These are phyloP conservation scores for Diacronema lutheri DNA, from an alignment of 78 protist genomes.

Conservation along the genomic window DNA sequence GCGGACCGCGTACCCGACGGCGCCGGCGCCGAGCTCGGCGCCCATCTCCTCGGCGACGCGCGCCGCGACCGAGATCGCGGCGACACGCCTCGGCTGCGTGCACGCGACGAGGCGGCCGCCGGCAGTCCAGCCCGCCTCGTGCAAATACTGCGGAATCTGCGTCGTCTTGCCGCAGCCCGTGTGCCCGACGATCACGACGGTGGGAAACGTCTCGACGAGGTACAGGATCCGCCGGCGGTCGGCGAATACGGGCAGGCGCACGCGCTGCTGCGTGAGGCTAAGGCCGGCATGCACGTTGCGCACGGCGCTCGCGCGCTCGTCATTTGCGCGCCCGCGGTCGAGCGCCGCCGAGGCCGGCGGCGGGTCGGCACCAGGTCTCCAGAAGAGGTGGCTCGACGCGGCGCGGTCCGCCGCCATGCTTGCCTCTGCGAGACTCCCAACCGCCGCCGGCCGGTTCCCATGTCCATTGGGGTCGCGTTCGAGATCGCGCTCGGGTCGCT, in stretches of 20 bases:
- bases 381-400: not conserved
- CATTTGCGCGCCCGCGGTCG: not conserved
- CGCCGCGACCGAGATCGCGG: slow-evolving; percentile 91
- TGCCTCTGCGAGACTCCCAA: not conserved
- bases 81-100: slow-evolving; percentile 97
- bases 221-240: not conserved
- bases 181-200: slow-evolving; percentile 69
- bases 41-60: slow-evolving; percentile 93
- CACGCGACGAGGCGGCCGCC: slow-evolving; percentile 77
- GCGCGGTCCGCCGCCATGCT: not conserved
- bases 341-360: not conserved
- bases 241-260: slow-evolving; percentile 11
- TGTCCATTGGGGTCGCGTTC: not conserved
- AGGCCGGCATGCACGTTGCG: slow-evolving; percentile 1
- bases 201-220: slow-evolving; percentile 36
- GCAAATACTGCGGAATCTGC: slow-evolving; percentile 71
- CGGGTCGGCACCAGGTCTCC: slow-evolving; percentile 19
- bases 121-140: slow-evolving; percentile 78
- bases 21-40: not conserved
- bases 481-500: too few species aligned
- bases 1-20: slow-evolving; percentile 84
- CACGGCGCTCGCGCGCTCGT: not conserved
- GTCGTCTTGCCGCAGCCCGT: slow-evolving; percentile 96
- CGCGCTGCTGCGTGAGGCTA: slow-evolving; percentile 23
- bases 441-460: not conserved